phyloP scores from a whole-genome alignment of 1,139 yeast genomes.

The Yamadazyma taylorii region DNA sequence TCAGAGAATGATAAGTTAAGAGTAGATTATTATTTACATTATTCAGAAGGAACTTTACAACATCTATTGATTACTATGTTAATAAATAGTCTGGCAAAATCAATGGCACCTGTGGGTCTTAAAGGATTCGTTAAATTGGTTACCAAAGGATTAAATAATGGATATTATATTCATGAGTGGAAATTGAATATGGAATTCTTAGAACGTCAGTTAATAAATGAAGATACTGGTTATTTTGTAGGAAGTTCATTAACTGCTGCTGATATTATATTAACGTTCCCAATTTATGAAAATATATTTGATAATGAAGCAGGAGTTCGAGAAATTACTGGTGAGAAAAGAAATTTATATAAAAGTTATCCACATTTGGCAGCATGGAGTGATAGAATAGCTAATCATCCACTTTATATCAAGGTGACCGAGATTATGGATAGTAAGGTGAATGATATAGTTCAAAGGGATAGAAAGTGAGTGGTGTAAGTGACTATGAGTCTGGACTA shows the following conservation, averaged over 20 bases:
- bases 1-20: constrained; percentile 33
- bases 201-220: constrained; percentile 37
- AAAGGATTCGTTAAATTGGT: constrained; percentile 40
- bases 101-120: constrained; percentile 48
- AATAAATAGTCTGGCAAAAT: constrained; percentile 38
- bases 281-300: constrained; percentile 42
- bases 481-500: too few relatives aligned
- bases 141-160: constrained; percentile 43
- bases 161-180: constrained; percentile 43
- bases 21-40: constrained; percentile 54
- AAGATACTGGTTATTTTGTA: constrained; percentile 52
- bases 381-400: constrained; percentile 32
- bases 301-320: constrained; percentile 40
- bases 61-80: constrained; percentile 44
- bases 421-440: constrained; percentile 34
- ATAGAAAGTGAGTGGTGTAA: neutral
- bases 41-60: constrained; percentile 58
- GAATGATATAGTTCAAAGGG: constrained; percentile 6
- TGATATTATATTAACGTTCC: constrained; percentile 54
- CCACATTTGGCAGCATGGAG: constrained; percentile 38
- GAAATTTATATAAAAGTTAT: constrained; percentile 30
- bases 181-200: constrained; percentile 40
- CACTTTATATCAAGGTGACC: constrained; percentile 28
- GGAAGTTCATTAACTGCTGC: constrained; percentile 59
- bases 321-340: constrained; percentile 35